Conservation (phyloP, 768 basidiomycete species). For the Suillus subluteus region DNA sequence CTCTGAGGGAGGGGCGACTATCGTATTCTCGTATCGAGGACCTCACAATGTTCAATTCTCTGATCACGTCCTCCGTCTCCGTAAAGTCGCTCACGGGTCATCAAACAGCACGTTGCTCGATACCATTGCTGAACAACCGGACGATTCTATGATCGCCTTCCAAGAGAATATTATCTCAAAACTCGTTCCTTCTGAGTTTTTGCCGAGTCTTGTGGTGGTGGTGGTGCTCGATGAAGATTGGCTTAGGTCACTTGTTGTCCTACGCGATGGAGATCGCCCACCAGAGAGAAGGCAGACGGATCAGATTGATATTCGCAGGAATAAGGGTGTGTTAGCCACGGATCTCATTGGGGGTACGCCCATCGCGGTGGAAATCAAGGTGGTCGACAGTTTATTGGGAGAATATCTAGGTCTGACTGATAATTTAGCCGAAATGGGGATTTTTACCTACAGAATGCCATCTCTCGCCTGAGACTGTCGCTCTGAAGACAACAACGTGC, state of each 20-base stretch:
- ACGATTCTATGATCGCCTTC: slow-evolving; percentile 47
- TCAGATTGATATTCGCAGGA: slow-evolving; percentile 56
- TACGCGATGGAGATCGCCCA: slow-evolving; percentile 59
- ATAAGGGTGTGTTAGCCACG: slow-evolving; percentile 73
- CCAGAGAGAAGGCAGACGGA: slow-evolving; percentile 55
- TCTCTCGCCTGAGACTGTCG: slow-evolving; percentile 59
- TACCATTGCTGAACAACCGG: background rate
- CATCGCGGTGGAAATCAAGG: slow-evolving; percentile 92
- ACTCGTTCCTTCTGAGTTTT: slow-evolving; percentile 61
- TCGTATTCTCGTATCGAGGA: slow-evolving; percentile 84
- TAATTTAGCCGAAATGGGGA: slow-evolving; percentile 90
- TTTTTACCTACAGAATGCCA: slow-evolving; percentile 73
- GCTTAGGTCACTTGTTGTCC: slow-evolving; percentile 55
- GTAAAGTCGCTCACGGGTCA: slow-evolving; percentile 49
- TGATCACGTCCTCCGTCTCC: slow-evolving; percentile 75
- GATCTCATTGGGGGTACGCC: slow-evolving; percentile 69
- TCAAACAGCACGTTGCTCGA: background rate
- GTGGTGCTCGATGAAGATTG: slow-evolving; percentile 55
- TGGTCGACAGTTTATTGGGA: slow-evolving; percentile 32
- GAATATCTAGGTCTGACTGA: slow-evolving; percentile 11
- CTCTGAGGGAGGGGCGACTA: slow-evolving; percentile 90
- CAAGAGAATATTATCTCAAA: slow-evolving; percentile 64
- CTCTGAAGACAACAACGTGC: slow-evolving; percentile 73
- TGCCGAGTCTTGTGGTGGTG: slow-evolving; percentile 57
- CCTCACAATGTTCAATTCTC: slow-evolving; percentile 51